phyloP scores from a whole-genome alignment of 306 rosid genomes.

The Vicia sativa region DNA sequence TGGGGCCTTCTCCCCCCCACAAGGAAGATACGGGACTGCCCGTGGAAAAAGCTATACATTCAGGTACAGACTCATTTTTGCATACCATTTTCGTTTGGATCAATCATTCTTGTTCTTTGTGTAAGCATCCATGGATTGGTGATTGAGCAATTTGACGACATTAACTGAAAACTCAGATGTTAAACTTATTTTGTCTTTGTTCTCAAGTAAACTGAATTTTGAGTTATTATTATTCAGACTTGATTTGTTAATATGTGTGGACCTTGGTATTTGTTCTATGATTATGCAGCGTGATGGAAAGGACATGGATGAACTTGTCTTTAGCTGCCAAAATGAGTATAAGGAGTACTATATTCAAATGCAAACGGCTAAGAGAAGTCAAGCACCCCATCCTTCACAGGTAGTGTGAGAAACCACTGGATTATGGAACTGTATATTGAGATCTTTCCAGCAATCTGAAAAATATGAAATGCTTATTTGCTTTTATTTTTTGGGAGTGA shows the following conservation, averaged over 20 bases:
- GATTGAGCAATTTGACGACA: slow-evolving; percentile 20
- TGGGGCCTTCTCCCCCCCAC: slow-evolving; percentile 83
- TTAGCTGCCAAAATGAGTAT: slow-evolving; percentile 74
- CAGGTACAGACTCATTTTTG: slow-evolving; percentile 50
- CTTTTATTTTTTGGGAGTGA: background rate
- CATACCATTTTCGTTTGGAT: background rate
- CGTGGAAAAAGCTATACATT: slow-evolving; percentile 83
- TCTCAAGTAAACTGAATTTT: slow-evolving; percentile 37
- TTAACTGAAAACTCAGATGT: slow-evolving; percentile 3
- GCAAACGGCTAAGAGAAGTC: slow-evolving; percentile 96
- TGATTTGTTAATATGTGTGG: slow-evolving; percentile 9
- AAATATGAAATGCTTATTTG: slow-evolving; percentile 8
- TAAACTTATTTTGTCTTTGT: slow-evolving; percentile 17
- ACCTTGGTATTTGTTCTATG: slow-evolving; percentile 32
- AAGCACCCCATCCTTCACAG: slow-evolving; percentile 93
- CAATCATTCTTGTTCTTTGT: background rate
- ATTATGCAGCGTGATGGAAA: slow-evolving; percentile 82
- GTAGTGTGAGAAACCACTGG: slow-evolving; percentile 42
- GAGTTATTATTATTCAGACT: slow-evolving; percentile 16
- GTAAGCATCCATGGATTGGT: slow-evolving; percentile 11
- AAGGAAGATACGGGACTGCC: slow-evolving; percentile 72
- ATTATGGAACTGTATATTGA: slow-evolving; percentile 26
- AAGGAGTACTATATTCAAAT: slow-evolving; percentile 96
- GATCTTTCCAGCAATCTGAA: slow-evolving; percentile 27
- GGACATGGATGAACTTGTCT: slow-evolving; percentile 83